A percentile compares a stretch with the other conserved stretches of the same genome.
phyloP scores from a whole-genome alignment of 139 green algal genomes.

The Astrephomene gubernaculifera region DNA sequence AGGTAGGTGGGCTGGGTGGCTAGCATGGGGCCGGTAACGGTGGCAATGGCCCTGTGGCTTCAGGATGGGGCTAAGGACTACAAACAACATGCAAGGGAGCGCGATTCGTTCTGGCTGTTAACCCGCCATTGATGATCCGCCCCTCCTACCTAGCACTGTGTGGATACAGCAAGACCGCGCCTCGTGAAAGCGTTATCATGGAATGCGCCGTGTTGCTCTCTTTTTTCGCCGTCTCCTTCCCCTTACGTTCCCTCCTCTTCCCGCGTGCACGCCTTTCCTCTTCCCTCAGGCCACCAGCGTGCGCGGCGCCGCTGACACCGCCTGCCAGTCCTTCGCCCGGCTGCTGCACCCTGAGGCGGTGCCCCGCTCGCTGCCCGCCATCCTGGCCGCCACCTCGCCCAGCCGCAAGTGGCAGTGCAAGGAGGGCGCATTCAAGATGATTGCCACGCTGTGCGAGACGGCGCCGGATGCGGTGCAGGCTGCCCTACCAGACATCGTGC shows the following conservation, averaged over 20 bases:
- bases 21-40: too few species aligned
- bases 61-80: too few species aligned
- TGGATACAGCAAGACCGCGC: too few species aligned
- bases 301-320: slow-evolving; percentile 61
- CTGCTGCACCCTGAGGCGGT: slow-evolving; percentile 45
- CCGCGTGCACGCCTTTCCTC: not conserved
- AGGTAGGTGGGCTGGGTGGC: too few species aligned
- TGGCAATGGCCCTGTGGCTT: too few species aligned
- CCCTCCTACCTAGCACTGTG: too few species aligned
- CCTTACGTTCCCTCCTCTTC: not conserved
- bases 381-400: slow-evolving; percentile 53
- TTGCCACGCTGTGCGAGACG: slow-evolving; percentile 52
- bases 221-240: not conserved
- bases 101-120: too few species aligned
- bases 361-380: slow-evolving; percentile 65
- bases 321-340: slow-evolving; percentile 45
- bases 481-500: slow-evolving; percentile 83
- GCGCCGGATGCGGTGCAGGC: slow-evolving; percentile 54
- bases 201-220: too few species aligned
- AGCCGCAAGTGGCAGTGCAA: slow-evolving; percentile 68
- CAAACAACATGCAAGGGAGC: too few species aligned
- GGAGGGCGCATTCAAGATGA: slow-evolving; percentile 64
- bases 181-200: too few species aligned
- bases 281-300: slow-evolving; percentile 54
- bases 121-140: too few species aligned